Evolutionary conservation across 2,329 filamentous ascomycete species (phyloP).

Genomic region (Fusarium sublunatum): DNA sequence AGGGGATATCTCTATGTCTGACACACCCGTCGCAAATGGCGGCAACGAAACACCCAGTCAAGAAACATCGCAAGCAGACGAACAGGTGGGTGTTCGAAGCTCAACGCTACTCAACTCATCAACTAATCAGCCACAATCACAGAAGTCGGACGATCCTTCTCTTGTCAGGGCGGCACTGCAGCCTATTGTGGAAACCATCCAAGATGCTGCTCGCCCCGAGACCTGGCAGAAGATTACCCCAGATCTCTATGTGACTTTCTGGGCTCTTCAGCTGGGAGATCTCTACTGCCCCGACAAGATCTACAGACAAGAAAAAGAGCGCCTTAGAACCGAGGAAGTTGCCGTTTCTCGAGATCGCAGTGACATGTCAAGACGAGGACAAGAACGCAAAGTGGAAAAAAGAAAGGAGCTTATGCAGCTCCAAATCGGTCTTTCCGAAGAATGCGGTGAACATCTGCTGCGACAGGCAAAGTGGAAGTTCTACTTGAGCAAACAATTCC

Average conservation of each 20-base stretch:
- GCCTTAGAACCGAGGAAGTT: conserved; percentile 73
- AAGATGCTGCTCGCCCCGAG: conserved; percentile 67
- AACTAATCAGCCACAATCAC: conserved; percentile 42
- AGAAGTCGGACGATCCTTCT: conserved; percentile 52
- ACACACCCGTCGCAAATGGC: conserved; percentile 48
- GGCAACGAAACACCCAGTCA: conserved; percentile 44
- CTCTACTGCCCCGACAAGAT: conserved; percentile 79
- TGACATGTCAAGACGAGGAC: conserved; percentile 75
- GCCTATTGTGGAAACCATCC: conserved; percentile 77
- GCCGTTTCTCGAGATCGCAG: conserved; percentile 76
- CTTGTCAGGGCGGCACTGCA: conserved; percentile 63
- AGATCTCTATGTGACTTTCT: conserved; percentile 90
- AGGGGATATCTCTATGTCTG: conserved; percentile 67
- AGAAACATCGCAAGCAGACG: conserved; percentile 44
- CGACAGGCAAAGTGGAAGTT: conserved; percentile 74
- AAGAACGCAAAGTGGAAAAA: conserved; percentile 72
- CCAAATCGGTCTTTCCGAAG: conserved; percentile 75
- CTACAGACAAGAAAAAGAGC: conserved; percentile 80
- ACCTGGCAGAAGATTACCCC: conserved; percentile 78
- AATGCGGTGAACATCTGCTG: conserved; percentile 76
- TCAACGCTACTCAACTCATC: conserved; percentile 20
- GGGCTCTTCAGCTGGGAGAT: conserved; percentile 88
- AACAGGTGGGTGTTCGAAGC: conserved; percentile 49
- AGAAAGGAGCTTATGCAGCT: conserved; percentile 76
- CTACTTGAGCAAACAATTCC: conserved; percentile 79